Evolutionary conservation across 257 asterid genomes (phyloP).

Genomic region (Solanum piurae): DNA sequence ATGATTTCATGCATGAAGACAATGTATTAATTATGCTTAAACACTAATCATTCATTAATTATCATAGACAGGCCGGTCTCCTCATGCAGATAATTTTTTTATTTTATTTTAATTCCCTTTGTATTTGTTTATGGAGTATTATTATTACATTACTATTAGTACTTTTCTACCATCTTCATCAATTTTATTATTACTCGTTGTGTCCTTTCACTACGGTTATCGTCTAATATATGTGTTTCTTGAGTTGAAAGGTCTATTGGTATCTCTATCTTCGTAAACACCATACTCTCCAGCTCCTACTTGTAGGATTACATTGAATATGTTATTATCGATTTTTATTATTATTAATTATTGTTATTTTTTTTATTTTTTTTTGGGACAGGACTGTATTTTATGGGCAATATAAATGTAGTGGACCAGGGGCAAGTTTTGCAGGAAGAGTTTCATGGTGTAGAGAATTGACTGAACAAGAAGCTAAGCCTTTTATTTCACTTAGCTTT

Average conservation of each 20-base stretch:
- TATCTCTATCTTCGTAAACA: not conserved
- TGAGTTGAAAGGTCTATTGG: not conserved
- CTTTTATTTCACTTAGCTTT: constrained; percentile 72
- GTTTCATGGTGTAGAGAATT: constrained; percentile 91
- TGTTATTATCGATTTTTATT: not conserved
- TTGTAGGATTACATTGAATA: not conserved
- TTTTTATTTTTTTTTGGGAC: not conserved
- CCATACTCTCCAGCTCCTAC: not conserved
- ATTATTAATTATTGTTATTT: not conserved
- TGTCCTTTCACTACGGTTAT: not conserved
- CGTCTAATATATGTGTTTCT: not conserved
- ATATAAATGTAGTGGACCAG: constrained; percentile 81
- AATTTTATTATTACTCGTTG: not conserved
- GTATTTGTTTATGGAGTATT: not conserved
- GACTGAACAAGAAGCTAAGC: constrained; percentile 84
- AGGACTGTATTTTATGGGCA: constrained; percentile 98
- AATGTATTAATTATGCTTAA: not conserved
- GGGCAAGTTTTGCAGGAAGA: constrained; percentile 88
- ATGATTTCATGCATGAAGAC: not conserved
- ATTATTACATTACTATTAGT: not conserved
- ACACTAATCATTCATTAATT: not conserved
- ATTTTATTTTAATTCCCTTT: not conserved
- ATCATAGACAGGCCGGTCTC: not conserved
- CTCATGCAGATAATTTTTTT: not conserved
- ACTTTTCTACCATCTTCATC: not conserved